Conservation (phyloP, 2,329 filamentous ascomycete species). For the Trichoderma guizhouense region DNA sequence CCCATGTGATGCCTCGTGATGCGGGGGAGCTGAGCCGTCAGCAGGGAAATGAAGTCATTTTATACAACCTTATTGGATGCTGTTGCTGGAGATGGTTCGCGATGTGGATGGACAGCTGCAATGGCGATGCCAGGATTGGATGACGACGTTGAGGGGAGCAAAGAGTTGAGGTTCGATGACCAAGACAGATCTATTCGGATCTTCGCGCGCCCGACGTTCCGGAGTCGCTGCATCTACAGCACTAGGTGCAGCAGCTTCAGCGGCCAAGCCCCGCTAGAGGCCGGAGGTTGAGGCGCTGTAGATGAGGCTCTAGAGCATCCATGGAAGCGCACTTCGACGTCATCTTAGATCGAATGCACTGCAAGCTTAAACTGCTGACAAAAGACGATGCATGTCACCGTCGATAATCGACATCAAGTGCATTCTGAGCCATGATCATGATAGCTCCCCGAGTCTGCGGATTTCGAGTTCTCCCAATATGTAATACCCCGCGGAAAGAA, state of each 20-base stretch:
- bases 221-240: background rate
- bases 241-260: background rate
- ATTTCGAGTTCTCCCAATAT: background rate
- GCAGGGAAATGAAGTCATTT: background rate
- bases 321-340: background rate
- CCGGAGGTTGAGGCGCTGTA: background rate
- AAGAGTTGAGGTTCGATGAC: background rate
- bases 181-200: background rate
- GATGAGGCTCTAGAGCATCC: background rate
- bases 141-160: background rate
- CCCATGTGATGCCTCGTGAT: conserved; percentile 1
- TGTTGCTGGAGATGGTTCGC: background rate
- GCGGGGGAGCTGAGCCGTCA: background rate
- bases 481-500: background rate
- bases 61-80: background rate
- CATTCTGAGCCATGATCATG: background rate
- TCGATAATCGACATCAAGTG: background rate
- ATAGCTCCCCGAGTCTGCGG: background rate
- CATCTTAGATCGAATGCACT: background rate
- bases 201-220: background rate
- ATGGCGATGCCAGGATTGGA: background rate
- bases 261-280: background rate
- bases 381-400: background rate
- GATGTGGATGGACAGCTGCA: background rate
- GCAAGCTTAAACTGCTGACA: background rate